These are phyloP conservation scores for Primulina tabacum DNA, from an alignment of 257 asterid genomes.

Conservation along the genomic window DNA sequence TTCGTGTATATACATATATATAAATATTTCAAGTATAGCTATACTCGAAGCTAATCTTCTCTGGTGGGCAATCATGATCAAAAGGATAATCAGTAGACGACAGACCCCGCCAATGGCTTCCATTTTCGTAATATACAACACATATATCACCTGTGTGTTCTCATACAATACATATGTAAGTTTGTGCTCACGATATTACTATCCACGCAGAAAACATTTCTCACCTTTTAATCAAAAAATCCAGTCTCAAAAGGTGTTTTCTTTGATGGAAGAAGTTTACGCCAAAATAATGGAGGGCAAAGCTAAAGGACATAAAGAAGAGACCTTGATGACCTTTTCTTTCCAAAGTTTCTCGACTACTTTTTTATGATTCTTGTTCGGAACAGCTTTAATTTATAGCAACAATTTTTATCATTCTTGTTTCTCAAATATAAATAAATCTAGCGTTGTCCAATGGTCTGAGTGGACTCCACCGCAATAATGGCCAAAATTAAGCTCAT, in stretches of 20 bases:
- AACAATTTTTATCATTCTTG: not conserved
- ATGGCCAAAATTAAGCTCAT: too few species aligned
- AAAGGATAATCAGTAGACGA: not conserved
- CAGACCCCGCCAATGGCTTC: not conserved
- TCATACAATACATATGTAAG: not conserved
- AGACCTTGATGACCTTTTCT: not conserved
- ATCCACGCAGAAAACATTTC: conserved; percentile 36
- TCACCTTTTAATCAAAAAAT: conserved; percentile 40
- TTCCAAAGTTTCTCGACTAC: not conserved
- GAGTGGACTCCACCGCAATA: not conserved
- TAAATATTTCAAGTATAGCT: too few species aligned
- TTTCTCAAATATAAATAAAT: not conserved
- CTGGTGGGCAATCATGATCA: not conserved
- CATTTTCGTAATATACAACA: not conserved
- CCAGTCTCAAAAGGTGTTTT: conserved; percentile 26
- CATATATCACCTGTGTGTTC: not conserved
- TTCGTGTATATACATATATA: too few species aligned
- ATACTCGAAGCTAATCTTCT: not conserved
- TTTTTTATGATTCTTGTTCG: not conserved
- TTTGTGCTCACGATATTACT: not conserved
- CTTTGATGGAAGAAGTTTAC: conserved; percentile 22
- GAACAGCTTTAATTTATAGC: not conserved
- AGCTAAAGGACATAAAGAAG: not conserved
- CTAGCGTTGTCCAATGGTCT: not conserved
- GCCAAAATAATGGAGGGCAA: conserved; percentile 30